Evolutionary conservation across 2,329 filamentous ascomycete species (phyloP), one percentile per base, ranked within the genome.

Genomic region (Fusarium sp.): DNA sequence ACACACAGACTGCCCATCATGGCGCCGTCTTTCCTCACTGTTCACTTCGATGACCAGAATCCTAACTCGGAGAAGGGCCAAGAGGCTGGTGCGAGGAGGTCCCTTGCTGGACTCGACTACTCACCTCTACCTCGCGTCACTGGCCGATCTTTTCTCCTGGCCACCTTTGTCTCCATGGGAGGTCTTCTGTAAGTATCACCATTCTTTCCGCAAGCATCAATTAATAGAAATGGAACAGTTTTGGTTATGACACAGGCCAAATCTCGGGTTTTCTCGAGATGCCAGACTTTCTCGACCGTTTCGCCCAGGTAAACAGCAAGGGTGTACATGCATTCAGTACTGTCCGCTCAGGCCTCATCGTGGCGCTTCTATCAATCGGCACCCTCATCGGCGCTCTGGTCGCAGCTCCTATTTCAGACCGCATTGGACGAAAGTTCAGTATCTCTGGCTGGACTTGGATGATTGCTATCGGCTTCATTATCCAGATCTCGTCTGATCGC

Each of bases 381-480:
- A 88, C 86, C 1, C 80, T 90, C 6, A 77, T 90, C 40, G 88
- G 88, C 23, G 87, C 88, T 9, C 77, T 91, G 1, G 70, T 82
- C 25, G 84, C 84, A n/a, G 88, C 88, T 1, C 87, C 86, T 4
- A 79, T 92, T 14, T 86, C 89, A n/a, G 89, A 92, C 71, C 82
- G 78, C 17, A 81, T 91, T 50, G 90, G 90, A 20, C 87, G 90
- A 47, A 85, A 86, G 42, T 80, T 83, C 43, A 88, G 87, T 33
- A 91, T 92, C 58, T 85, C 86, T 3, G 79, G 85, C 54, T 90
- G 88, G 79, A 85, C 84, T 58, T 76, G 88, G 55, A 81, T 91
- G 49, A 87, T 87, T 68, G 86, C 85, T 36, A 74, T 91, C 21
- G 90, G 90, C 21, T 90, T 91, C 67, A 81, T 91, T n/a, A 84